A percentile compares a stretch with the other conserved stretches of the same genome.
Evolutionary conservation across 768 basidiomycete genomes (phyloP).

Genomic region (Rhizopogon rudus): DNA sequence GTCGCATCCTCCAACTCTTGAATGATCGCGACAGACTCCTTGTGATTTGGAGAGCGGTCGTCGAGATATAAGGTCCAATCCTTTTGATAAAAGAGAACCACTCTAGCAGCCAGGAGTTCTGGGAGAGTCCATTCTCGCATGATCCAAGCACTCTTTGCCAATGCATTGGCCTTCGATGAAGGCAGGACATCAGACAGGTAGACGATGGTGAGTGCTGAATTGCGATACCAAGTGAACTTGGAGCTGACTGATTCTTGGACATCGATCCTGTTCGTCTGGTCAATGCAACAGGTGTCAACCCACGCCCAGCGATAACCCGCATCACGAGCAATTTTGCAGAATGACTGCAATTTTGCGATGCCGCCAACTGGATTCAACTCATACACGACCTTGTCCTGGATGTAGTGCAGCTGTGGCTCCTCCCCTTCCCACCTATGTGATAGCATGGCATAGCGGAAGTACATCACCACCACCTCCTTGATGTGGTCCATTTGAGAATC

Average conservation of each 20-base stretch:
- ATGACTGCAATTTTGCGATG: not conserved
- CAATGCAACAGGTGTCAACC: not conserved
- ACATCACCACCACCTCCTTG: not conserved
- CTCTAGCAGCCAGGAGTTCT: constrained; percentile 20
- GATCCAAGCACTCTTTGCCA: constrained; percentile 10
- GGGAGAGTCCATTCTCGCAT: constrained; percentile 24
- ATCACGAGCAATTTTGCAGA: not conserved
- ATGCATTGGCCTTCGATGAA: not conserved
- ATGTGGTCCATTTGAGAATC: not conserved
- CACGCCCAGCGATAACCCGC: not conserved
- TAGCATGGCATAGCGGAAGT: not conserved
- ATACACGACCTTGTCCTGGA: not conserved
- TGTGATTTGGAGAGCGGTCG: not conserved
- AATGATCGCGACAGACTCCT: not conserved
- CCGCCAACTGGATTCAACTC: not conserved
- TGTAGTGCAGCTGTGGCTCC: not conserved
- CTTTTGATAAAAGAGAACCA: constrained; percentile 23
- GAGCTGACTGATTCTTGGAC: constrained; percentile 1
- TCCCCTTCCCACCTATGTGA: not conserved
- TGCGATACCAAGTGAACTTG: constrained; percentile 11
- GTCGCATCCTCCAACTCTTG: not conserved
- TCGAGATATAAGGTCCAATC: constrained; percentile 12
- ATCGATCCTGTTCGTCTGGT: not conserved
- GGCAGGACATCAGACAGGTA: not conserved
- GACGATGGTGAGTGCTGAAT: constrained; percentile 4